phyloP scores from a whole-genome alignment of 108 stramenopile genomes.

The Cyclotella distinguenda region DNA sequence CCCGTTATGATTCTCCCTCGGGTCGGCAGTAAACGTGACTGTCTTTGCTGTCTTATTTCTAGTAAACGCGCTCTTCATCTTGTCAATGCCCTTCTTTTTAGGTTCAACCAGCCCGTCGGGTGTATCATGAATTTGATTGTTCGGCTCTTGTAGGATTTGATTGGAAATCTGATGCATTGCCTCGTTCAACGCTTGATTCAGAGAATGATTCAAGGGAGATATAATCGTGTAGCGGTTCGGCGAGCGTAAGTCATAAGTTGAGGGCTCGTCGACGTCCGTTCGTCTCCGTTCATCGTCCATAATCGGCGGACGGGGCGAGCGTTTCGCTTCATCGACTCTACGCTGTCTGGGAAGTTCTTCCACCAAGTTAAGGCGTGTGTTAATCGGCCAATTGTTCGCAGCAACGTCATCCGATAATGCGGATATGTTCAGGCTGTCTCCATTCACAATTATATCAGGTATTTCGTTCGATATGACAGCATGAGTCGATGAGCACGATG shows the following conservation, averaged over 20 bases:
- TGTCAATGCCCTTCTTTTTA: not conserved
- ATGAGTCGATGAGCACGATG: not conserved
- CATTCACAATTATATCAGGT: not conserved
- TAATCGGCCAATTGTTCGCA: not conserved
- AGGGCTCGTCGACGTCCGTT: not conserved
- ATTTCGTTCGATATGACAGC: not conserved
- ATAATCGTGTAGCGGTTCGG: not conserved
- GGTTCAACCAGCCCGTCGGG: not conserved
- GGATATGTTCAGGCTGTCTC: not conserved
- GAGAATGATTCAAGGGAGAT: not conserved
- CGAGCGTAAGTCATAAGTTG: not conserved
- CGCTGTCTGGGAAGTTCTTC: not conserved
- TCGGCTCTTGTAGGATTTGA: not conserved
- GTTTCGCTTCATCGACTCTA: not conserved
- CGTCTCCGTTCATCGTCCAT: not conserved
- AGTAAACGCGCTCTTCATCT: constrained; percentile 4
- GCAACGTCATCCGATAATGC: constrained; percentile 7
- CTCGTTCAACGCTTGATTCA: not conserved
- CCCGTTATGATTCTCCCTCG: not conserved
- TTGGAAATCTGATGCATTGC: constrained; percentile 4
- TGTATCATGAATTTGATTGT: not conserved
- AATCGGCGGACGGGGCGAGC: not conserved
- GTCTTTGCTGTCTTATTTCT: constrained; percentile 2
- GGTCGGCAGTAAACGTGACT: not conserved
- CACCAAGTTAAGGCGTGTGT: constrained; percentile 1